Percentiles rank a stretch among this genome's conserved stretches.
These are phyloP conservation scores for Leucocoprinus leucothites DNA, from an alignment of 768 basidiomycete genomes.

Conservation along the genomic window DNA sequence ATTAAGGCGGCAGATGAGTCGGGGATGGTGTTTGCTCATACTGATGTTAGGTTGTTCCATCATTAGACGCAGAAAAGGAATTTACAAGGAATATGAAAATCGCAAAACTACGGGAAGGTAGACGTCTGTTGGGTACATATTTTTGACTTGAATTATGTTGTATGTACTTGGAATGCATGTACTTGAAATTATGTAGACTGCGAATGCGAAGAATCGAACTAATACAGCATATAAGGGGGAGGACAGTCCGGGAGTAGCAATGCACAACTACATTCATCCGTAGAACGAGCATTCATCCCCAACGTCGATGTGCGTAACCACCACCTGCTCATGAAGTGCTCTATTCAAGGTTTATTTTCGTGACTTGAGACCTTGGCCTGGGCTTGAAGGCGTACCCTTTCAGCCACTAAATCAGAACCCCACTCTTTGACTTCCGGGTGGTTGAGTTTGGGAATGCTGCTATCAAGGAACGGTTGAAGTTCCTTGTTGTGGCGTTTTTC, in stretches of 20 bases:
- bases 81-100: too few species aligned
- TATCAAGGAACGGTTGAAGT: constrained; percentile 79
- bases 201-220: not conserved
- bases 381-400: constrained; percentile 33
- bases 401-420: constrained; percentile 55
- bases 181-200: not conserved
- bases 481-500: constrained; percentile 47
- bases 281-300: too few species aligned
- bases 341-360: not conserved
- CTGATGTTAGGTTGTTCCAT: constrained; percentile 85
- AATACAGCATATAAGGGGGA: not conserved
- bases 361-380: not conserved
- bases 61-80: constrained; percentile 42
- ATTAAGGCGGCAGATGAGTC: constrained; percentile 96
- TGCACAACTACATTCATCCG: too few species aligned
- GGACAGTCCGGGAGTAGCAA: too few species aligned
- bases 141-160: constrained; percentile 3
- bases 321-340: too few species aligned
- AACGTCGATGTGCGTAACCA: too few species aligned
- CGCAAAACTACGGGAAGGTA: too few species aligned
- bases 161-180: not conserved
- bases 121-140: constrained; percentile 6
- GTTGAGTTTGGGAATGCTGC: constrained; percentile 66
- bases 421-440: constrained; percentile 74
- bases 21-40: constrained; percentile 88